These are phyloP conservation scores for Ogataea pignaliae DNA, from an alignment of 805 yeast species.

Conservation along the genomic window DNA sequence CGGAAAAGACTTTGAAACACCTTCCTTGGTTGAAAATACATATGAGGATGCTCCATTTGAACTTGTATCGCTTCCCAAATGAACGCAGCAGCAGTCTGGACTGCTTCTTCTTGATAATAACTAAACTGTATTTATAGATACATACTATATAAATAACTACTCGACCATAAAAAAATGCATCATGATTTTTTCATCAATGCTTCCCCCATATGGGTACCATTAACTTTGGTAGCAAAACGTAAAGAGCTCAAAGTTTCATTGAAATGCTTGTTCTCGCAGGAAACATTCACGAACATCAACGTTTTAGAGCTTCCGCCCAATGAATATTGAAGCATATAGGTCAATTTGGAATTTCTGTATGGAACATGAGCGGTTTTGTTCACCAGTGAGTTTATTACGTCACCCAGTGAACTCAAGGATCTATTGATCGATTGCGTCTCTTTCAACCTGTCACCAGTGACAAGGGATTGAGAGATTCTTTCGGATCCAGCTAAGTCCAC, in stretches of 20 bases:
- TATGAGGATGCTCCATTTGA: constrained; percentile 9
- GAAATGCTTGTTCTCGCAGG: constrained; percentile 58
- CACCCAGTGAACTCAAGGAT: constrained; percentile 84
- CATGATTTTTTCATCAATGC: neutral
- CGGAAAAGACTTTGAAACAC: constrained; percentile 28
- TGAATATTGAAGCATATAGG: constrained; percentile 80
- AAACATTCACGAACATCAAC: constrained; percentile 85
- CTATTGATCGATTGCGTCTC: constrained; percentile 90
- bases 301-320: constrained; percentile 85
- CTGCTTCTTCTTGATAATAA: neutral
- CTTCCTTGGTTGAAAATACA: constrained; percentile 25
- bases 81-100: too few species aligned
- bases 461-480: constrained; percentile 69
- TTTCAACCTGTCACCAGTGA: constrained; percentile 69
- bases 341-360: constrained; percentile 67
- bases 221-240: constrained; percentile 84
- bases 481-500: constrained; percentile 96
- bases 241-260: constrained; percentile 81
- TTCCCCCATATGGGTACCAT: constrained; percentile 39
- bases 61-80: neutral
- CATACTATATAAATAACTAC: neutral
- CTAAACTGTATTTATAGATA: neutral
- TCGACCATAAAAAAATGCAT: too few species aligned
- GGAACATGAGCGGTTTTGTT: constrained; percentile 50
- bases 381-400: constrained; percentile 56